Evolutionary conservation across 2,329 filamentous ascomycete genomes (phyloP).

Genomic region (Zopfia rhizophila): DNA sequence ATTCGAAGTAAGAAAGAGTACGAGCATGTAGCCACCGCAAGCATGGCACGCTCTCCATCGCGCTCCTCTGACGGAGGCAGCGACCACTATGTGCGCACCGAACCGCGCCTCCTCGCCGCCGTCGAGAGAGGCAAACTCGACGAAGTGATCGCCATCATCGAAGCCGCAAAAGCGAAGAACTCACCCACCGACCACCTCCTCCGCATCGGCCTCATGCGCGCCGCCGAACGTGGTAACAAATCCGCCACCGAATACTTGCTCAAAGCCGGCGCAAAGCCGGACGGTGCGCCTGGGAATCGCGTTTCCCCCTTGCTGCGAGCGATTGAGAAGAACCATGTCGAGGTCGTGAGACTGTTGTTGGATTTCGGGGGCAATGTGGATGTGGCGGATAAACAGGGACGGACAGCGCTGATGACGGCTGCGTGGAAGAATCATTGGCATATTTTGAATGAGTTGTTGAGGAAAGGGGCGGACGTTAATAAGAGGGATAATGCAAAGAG

Average conservation of each 20-base stretch:
- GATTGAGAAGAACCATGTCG: constrained; percentile 43
- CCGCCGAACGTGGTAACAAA: constrained; percentile 44
- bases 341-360: constrained; percentile 44
- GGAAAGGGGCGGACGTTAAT: constrained; percentile 52
- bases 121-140: constrained; percentile 40
- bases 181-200: constrained; percentile 45
- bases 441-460: constrained; percentile 47
- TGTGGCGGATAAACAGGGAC: constrained; percentile 47
- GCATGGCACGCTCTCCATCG: constrained; percentile 48
- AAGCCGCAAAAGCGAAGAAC: constrained; percentile 23
- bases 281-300: constrained; percentile 43
- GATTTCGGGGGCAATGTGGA: constrained; percentile 45
- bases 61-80: constrained; percentile 49
- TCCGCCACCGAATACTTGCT: constrained; percentile 45
- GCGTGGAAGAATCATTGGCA: constrained; percentile 48
- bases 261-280: constrained; percentile 45
- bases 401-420: constrained; percentile 51
- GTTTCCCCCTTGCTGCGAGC: constrained; percentile 44
- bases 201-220: constrained; percentile 49
- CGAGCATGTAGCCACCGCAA: constrained; percentile 21
- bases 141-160: constrained; percentile 48
- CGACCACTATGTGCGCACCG: constrained; percentile 38
- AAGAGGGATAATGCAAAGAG: constrained; percentile 45
- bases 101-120: constrained; percentile 48
- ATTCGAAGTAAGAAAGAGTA: too few relatives aligned